These are phyloP conservation scores for Vanderwaltozyma polyspora DNA, from an alignment of 805 yeast species.

Conservation along the genomic window DNA sequence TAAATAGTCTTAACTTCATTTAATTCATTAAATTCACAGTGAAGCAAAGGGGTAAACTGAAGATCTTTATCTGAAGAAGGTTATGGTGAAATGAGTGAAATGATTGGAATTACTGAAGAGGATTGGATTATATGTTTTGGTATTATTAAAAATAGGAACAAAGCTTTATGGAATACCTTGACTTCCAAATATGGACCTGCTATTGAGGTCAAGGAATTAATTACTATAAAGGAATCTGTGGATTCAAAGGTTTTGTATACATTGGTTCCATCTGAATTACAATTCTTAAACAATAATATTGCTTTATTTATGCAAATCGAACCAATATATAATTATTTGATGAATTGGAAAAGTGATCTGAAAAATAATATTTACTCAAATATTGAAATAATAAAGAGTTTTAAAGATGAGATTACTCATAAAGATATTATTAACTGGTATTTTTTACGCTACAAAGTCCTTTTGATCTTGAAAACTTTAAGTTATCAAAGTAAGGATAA, in stretches of 20 bases:
- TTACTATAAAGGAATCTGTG: too few species aligned
- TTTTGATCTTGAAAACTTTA: slow-evolving; percentile 2
- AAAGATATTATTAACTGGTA: slow-evolving; percentile 9
- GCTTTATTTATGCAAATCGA: slow-evolving; percentile 3
- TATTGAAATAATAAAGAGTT: slow-evolving; percentile 5
- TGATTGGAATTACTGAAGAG: slow-evolving; percentile 1
- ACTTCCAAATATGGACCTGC: too few species aligned
- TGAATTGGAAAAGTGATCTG: too few species aligned
- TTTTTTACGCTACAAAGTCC: slow-evolving; percentile 9
- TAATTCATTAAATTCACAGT: too few species aligned
- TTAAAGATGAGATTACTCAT: slow-evolving; percentile 9
- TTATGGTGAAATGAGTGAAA: neutral
- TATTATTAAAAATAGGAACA: slow-evolving; percentile 15
- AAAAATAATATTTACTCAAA: too few species aligned
- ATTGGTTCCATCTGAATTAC: neutral
- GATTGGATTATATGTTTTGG: slow-evolving; percentile 7
- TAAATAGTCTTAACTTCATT: too few species aligned
- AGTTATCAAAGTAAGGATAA: slow-evolving; percentile 1
- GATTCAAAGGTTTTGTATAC: too few species aligned
- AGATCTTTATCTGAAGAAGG: too few species aligned
- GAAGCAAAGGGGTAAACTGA: too few species aligned
- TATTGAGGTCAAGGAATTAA: too few species aligned
- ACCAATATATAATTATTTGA: slow-evolving; percentile 3
- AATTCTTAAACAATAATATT: too few species aligned
- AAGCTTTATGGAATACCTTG: slow-evolving; percentile 7